These are phyloP conservation scores for Capronia coronata DNA, from an alignment of 2,329 filamentous ascomycete species.

Conservation along the genomic window DNA sequence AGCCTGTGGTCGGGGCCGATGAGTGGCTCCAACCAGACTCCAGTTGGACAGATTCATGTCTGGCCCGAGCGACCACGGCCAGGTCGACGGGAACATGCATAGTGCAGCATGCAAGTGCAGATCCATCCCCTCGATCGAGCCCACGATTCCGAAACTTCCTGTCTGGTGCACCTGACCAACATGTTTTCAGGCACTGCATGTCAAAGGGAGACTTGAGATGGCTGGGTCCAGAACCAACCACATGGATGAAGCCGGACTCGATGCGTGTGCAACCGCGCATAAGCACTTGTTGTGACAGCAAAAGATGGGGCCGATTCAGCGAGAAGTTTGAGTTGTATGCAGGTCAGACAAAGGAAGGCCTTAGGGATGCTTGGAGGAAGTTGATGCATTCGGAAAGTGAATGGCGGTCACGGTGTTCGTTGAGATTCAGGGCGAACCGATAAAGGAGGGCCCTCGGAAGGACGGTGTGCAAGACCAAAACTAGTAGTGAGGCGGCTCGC, in stretches of 20 bases:
- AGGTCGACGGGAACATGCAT: constrained; percentile 2
- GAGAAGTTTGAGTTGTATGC: no score
- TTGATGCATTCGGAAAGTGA: no score
- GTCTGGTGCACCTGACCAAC: constrained; percentile 5
- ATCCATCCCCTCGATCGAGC: not conserved
- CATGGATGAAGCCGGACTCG: not conserved
- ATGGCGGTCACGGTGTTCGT: no score
- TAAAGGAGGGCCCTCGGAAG: no score
- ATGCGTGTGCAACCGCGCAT: not conserved
- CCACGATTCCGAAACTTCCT: not conserved
- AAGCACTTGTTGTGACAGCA: not conserved
- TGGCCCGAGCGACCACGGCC: not conserved
- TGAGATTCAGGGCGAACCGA: no score
- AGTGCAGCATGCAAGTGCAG: constrained; percentile 2
- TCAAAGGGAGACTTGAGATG: not conserved
- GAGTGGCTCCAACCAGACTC: not conserved
- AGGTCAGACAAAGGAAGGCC: no score
- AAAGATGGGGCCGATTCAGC: no score
- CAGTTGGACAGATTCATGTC: not conserved
- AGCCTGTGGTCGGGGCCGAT: not conserved
- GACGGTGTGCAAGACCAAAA: not conserved
- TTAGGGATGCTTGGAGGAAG: no score
- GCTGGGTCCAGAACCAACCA: not conserved
- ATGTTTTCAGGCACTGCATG: constrained; percentile 2
- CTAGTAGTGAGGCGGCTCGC: no score